Percentiles rank a stretch among this genome's conserved stretches.
Conservation (phyloP, 2,329 filamentous ascomycete genomes). For the Fusarium irregulare region DNA sequence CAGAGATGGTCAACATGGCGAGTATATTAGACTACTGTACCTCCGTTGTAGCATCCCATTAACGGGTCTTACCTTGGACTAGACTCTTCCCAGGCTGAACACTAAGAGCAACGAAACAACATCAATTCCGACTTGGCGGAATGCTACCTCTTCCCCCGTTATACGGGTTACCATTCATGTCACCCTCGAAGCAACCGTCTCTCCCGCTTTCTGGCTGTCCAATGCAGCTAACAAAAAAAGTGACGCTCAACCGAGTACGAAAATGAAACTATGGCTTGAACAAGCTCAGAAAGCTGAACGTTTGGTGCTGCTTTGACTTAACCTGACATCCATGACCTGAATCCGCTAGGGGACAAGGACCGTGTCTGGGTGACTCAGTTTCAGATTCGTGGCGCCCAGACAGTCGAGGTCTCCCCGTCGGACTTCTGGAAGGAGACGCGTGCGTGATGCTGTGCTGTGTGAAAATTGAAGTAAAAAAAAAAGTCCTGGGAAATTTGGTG, state of each 20-base stretch:
- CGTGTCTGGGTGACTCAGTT: conserved; percentile 39
- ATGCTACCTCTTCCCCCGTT: background rate
- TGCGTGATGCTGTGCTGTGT: conserved; percentile 28
- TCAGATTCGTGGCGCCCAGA: conserved; percentile 34
- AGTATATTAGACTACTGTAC: background rate
- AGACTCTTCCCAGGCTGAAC: background rate
- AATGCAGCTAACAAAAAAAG: conserved; percentile 4
- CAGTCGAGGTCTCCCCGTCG: conserved; percentile 19
- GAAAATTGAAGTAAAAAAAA: conserved; percentile 6
- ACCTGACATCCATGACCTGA: background rate
- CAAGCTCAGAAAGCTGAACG: conserved; percentile 3
- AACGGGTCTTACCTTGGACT: background rate
- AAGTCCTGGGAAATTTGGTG: conserved; percentile 16
- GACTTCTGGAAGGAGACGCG: conserved; percentile 13
- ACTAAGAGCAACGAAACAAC: background rate
- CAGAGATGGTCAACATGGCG: background rate
- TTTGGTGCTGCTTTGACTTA: background rate
- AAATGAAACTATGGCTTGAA: conserved; percentile 20
- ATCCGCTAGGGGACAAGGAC: conserved; percentile 17
- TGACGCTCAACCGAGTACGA: background rate
- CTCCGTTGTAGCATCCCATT: background rate
- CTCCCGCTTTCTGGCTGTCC: background rate
- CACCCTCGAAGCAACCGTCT: conserved; percentile 8
- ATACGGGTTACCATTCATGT: background rate
- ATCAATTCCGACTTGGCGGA: conserved; percentile 2